Evolutionary conservation across 2,329 filamentous ascomycete genomes (phyloP), one percentile per base, ranked within the genome.

Genomic region (Mollisia scopiformis): DNA sequence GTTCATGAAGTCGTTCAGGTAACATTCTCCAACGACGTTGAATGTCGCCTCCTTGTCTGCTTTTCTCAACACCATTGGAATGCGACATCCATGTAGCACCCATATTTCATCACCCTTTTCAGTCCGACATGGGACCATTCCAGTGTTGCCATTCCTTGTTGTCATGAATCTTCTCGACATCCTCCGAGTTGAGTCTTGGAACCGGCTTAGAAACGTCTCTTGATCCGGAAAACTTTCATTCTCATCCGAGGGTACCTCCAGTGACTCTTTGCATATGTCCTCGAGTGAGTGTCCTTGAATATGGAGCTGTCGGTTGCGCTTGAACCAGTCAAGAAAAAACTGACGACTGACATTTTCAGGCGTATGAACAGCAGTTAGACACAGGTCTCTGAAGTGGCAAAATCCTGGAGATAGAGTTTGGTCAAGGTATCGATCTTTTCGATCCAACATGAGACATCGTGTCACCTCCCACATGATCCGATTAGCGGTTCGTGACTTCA

Each of bases 1-100:
- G 43, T 62, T 56, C 64, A 66, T 68, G 57, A 55, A 65, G n/a
- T 60, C 59, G 23, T 63, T 55, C 3, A 67, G 49, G 14, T 67
- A 67, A 31, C 59, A 66, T 31, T 68, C 66, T 2, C 64, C 66
- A 49, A 64, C 51, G 21, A 68, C 33, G 35, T 62, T 23, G 46
- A 25, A 58, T 11, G 21, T 11, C 10, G 30, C n/a, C 13, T 55
- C 8, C 2, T 16, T 39, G 14, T 61, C 55, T 8, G 55, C 21
- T 30, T 62, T 58, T 25, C 64, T 58, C 27, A 65, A 28, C 49
- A 68, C 54, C 8, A 68, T 46, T 1, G 66, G 64, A 23, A 68
- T 59, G 23, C 56, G 65, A 35, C 64, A 66, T 35, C 64, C 64
- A 28, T 62, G 51, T n/a, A 68, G 21, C 2, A 68, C 58, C 31